These are phyloP conservation scores for Clonostachys sp. DNA, from an alignment of 2,329 filamentous ascomycete species.

Conservation along the genomic window DNA sequence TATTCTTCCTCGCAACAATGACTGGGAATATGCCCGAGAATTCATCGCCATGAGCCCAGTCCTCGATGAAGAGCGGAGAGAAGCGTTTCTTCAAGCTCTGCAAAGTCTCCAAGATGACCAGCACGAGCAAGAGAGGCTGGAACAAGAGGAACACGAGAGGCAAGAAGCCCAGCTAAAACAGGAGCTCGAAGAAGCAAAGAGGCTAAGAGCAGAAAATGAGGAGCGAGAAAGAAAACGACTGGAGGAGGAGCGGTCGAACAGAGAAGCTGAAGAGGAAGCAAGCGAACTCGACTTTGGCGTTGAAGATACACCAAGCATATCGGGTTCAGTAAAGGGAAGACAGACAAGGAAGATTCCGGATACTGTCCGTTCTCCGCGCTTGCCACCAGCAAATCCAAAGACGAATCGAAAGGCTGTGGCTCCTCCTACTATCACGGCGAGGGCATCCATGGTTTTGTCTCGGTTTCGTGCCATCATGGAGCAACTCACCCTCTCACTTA, in stretches of 20 bases:
- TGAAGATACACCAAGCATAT: constrained; percentile 43
- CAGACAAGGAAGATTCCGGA: neutral
- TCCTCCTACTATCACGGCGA: constrained; percentile 32
- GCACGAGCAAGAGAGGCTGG: constrained; percentile 63
- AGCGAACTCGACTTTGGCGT: constrained; percentile 68
- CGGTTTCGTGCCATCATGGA: constrained; percentile 48
- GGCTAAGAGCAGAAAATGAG: constrained; percentile 54
- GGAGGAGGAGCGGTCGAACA: constrained; percentile 47
- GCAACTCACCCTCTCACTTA: constrained; percentile 42
- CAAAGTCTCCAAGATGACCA: constrained; percentile 82
- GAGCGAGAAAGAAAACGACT: constrained; percentile 45
- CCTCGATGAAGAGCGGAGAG: constrained; percentile 85
- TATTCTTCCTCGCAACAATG: constrained; percentile 85
- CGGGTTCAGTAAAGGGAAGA: constrained; percentile 14
- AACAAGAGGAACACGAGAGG: constrained; percentile 49
- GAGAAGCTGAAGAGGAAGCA: constrained; percentile 32
- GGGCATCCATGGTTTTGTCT: constrained; percentile 46
- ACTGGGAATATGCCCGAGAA: constrained; percentile 93
- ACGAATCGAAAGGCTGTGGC: constrained; percentile 19
- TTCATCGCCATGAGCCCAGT: constrained; percentile 85
- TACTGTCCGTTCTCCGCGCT: constrained; percentile 12
- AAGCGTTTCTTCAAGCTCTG: constrained; percentile 83
- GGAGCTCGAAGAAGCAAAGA: constrained; percentile 53
- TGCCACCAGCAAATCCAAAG: constrained; percentile 11
- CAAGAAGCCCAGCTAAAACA: constrained; percentile 53